Evolutionary conservation across 169 alveolate species (phyloP), one percentile per base, ranked within the genome.

Genomic region (Plasmodium gonderi): DNA sequence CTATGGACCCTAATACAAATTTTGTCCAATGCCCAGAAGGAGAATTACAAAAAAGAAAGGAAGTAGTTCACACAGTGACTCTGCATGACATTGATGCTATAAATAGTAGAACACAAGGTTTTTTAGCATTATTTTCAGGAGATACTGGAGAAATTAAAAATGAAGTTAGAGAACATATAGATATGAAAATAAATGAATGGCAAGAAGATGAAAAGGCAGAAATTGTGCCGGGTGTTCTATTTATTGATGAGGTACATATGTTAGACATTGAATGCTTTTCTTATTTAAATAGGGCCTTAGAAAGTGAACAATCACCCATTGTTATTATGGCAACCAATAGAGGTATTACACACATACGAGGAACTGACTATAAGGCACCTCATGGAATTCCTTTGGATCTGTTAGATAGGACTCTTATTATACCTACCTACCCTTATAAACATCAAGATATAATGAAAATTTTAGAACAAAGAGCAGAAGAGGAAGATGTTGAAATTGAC

Each of bases 221-320:
- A 69, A 89, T 95, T 17, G 98, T 98, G 20, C 99, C 99, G 69
- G 99, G 99, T 26, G 99, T 99, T 36, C 97, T 99, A 85, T 99
- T 99, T 97, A 99, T 99, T 68, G 99, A 99, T 96, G 99, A 99
- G 97, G 99, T 98, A 31, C 99, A 99, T 95, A 99, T 99, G 99
- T 96, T 99, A 79, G 99, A 99, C 96, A 98, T 99, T 75, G 99
- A 99, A 95, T 99, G 99, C 93, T 99, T 99, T 97, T 98, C 99
- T 44, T 99, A 97, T 95, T 96, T 99, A 42, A 99, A 99, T 95
- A 98, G 99, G 95, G 99, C 99, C 8, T 94, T 99, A 75, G 99
- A 99, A 98, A 96, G 97, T 67, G 99, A 98, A 74, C 96, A 96
- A 36, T 98, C 99, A 26, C 99, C 99, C 26, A 96, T 99, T 60